Conservation (phyloP, 2,329 filamentous ascomycete genomes). For the Claviceps fusiformis region DNA sequence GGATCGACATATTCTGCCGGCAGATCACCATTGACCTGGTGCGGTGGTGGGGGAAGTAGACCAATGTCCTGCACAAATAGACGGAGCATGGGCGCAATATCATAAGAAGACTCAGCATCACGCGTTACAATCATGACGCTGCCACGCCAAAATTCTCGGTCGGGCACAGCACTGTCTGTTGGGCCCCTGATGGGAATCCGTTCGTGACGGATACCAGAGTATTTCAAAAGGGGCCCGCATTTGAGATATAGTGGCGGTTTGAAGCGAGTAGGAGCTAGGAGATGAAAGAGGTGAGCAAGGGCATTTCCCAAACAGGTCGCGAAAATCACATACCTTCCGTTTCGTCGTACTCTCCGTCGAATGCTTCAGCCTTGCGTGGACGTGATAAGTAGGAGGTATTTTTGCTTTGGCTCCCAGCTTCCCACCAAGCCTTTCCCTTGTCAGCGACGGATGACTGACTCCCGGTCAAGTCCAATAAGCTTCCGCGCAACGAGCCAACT, state of each 20-base stretch:
- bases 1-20: constrained; percentile 79
- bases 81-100: constrained; percentile 62
- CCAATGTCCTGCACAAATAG: constrained; percentile 81
- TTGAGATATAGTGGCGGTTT: constrained; percentile 73
- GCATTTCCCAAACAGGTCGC: background rate
- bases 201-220: constrained; percentile 68
- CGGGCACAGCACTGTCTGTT: constrained; percentile 18
- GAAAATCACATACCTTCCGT: constrained; percentile 33
- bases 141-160: constrained; percentile 80
- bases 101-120: constrained; percentile 72
- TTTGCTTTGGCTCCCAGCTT: constrained; percentile 37
- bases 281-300: background rate
- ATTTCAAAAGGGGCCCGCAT: constrained; percentile 81
- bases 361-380: constrained; percentile 46
- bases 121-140: constrained; percentile 91
- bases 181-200: constrained; percentile 22
- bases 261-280: constrained; percentile 52
- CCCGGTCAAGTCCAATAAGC: constrained; percentile 45
- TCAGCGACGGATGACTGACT: constrained; percentile 25
- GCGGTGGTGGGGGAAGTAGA: constrained; percentile 64
- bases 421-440: constrained; percentile 63
- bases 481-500: constrained; percentile 44
- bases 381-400: constrained; percentile 32
- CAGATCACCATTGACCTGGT: constrained; percentile 50
- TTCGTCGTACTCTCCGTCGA: constrained; percentile 55